These are phyloP conservation scores for Tritrichomonas foetus DNA, from an alignment of 208 protist species.

Conservation along the genomic window DNA sequence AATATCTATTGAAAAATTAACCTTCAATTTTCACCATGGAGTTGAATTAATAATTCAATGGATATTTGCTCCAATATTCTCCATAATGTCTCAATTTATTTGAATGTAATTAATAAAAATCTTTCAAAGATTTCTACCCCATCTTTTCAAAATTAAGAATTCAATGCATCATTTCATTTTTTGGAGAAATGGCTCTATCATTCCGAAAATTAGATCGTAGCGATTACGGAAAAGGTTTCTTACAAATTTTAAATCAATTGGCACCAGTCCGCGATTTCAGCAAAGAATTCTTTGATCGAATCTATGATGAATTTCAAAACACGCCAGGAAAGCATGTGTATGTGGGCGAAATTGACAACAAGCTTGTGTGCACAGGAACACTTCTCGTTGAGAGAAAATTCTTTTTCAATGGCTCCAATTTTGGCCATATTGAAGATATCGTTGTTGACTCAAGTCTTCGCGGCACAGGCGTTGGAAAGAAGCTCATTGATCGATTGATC, in stretches of 20 bases:
- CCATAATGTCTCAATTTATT: no score
- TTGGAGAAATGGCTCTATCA: background rate
- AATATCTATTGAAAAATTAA: no score
- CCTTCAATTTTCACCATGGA: no score
- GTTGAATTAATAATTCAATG: no score
- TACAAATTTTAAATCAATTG: background rate
- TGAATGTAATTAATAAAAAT: no score
- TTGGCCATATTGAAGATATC: constrained; percentile 73
- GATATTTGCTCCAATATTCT: no score
- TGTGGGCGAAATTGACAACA: constrained; percentile 14
- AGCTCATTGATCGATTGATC: constrained; percentile 54
- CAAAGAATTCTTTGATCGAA: background rate
- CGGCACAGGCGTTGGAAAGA: constrained; percentile 45
- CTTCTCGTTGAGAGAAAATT: constrained; percentile 67
- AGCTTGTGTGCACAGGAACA: constrained; percentile 58
- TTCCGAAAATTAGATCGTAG: background rate
- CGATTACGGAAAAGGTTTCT: background rate
- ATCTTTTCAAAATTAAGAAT: no score
- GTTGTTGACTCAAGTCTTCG: constrained; percentile 62
- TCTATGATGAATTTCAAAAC: background rate
- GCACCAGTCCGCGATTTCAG: background rate
- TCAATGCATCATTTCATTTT: no score
- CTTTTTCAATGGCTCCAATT: constrained; percentile 51
- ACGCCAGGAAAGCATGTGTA: constrained; percentile 55
- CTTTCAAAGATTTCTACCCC: no score